Percentiles rank a stretch among this genome's conserved stretches.
phyloP scores from a whole-genome alignment of 331 rosid species.

The Saraca asoca region DNA sequence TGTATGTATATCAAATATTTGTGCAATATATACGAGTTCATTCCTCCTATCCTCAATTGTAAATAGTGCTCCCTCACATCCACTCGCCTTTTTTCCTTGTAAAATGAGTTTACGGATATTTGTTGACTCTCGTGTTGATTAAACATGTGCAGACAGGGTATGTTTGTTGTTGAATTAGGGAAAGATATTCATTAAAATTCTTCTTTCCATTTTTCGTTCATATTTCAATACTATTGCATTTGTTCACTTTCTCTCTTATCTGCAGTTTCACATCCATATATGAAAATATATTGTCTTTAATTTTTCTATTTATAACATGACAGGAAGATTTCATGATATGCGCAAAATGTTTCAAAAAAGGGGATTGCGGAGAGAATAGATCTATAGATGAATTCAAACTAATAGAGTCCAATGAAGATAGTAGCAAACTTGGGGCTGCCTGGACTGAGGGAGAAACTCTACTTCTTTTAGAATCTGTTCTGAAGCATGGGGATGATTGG shows the following conservation, averaged over 20 bases:
- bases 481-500: constrained; percentile 97
- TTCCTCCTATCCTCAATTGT: constrained; percentile 2
- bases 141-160: constrained; percentile 6
- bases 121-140: neutral
- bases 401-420: constrained; percentile 46
- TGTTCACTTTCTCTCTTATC: too few relatives aligned
- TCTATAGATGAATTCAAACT: constrained; percentile 56
- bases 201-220: too few relatives aligned
- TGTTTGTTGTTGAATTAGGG: constrained; percentile 16
- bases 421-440: constrained; percentile 39
- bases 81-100: too few relatives aligned
- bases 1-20: neutral
- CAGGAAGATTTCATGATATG: constrained; percentile 73
- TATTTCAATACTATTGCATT: too few relatives aligned
- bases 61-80: neutral
- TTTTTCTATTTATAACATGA: constrained; percentile 32
- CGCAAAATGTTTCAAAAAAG: constrained; percentile 61
- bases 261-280: neutral
- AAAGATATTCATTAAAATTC: neutral
- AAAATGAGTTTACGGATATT: neutral
- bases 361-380: constrained; percentile 71
- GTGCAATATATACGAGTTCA: neutral
- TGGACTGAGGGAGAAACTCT: constrained; percentile 94
- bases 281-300: neutral
- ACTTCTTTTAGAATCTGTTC: constrained; percentile 85